phyloP scores from a whole-genome alignment of 495 filamentous ascomycete species.

The Pyronema domesticum region DNA sequence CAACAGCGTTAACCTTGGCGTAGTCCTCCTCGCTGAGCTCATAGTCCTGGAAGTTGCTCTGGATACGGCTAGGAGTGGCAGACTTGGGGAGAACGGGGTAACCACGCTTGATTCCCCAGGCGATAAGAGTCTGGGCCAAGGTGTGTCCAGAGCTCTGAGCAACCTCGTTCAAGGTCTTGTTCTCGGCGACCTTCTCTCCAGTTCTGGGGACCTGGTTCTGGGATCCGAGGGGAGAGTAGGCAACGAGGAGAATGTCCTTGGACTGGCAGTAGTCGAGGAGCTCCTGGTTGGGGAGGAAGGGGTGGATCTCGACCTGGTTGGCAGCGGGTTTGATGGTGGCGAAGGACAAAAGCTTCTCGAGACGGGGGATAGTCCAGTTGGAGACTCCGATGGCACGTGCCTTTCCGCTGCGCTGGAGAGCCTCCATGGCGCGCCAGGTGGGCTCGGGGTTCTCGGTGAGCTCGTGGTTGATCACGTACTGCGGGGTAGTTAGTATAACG shows the following conservation, averaged over 20 bases:
- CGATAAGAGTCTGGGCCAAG: slow-evolving; percentile 27
- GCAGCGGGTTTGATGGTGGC: slow-evolving; percentile 30
- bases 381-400: slow-evolving; percentile 40
- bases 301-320: slow-evolving; percentile 46
- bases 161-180: slow-evolving; percentile 31
- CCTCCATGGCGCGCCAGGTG: slow-evolving; percentile 38
- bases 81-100: slow-evolving; percentile 31
- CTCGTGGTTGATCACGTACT: slow-evolving; percentile 35
- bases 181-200: slow-evolving; percentile 45
- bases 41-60: slow-evolving; percentile 24
- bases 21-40: slow-evolving; percentile 37
- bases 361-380: slow-evolving; percentile 33
- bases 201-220: slow-evolving; percentile 51
- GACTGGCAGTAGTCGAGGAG: slow-evolving; percentile 29
- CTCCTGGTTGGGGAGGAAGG: slow-evolving; percentile 38
- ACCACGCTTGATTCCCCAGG: slow-evolving; percentile 28
- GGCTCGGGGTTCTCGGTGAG: slow-evolving; percentile 36
- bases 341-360: slow-evolving; percentile 26
- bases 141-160: slow-evolving; percentile 25
- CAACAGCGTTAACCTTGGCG: slow-evolving; percentile 41
- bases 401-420: slow-evolving; percentile 38
- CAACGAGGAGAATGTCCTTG: slow-evolving; percentile 33
- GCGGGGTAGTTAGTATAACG: slow-evolving; percentile 22
- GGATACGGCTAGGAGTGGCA: slow-evolving; percentile 25
- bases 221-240: slow-evolving; percentile 39